These are phyloP conservation scores for Dipteronia sinensis DNA, from an alignment of 345 rosid species.

Conservation along the genomic window DNA sequence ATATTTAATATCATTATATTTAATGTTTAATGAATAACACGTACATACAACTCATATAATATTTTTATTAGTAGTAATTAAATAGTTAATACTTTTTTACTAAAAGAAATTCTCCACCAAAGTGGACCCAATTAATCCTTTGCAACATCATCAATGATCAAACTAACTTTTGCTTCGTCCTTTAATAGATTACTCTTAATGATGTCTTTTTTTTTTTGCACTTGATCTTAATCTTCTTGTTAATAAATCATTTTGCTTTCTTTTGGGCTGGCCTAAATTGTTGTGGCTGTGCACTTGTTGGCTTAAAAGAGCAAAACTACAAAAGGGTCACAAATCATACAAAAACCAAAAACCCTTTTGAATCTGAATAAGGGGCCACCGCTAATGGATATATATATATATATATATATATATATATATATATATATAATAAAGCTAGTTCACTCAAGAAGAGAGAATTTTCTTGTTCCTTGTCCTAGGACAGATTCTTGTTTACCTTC, in stretches of 20 bases:
- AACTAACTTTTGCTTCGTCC: not conserved
- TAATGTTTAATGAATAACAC: not conserved
- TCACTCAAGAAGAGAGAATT: conserved; percentile 8
- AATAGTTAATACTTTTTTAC: not conserved
- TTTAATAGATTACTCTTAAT: not conserved
- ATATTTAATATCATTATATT: too few relatives aligned
- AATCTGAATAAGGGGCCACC: conserved; percentile 21
- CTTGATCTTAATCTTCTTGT: conserved; percentile 6
- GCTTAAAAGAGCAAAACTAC: not conserved
- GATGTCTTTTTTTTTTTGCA: not conserved
- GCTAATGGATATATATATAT: not conserved
- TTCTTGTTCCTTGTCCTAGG: conserved; percentile 14
- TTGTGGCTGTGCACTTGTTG: not conserved
- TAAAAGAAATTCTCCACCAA: not conserved
- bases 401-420: too few relatives aligned
- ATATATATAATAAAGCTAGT: not conserved
- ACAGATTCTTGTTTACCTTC: conserved; percentile 23
- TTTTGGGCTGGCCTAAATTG: not conserved
- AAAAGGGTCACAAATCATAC: conserved; percentile 13
- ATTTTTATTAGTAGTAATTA: too few relatives aligned
- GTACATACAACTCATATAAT: too few relatives aligned
- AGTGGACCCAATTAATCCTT: not conserved
- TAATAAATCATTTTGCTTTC: not conserved
- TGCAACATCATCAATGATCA: not conserved
- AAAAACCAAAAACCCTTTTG: not conserved